These are phyloP conservation scores for Mycena albidolilacea DNA, from an alignment of 768 basidiomycete genomes.

Conservation along the genomic window DNA sequence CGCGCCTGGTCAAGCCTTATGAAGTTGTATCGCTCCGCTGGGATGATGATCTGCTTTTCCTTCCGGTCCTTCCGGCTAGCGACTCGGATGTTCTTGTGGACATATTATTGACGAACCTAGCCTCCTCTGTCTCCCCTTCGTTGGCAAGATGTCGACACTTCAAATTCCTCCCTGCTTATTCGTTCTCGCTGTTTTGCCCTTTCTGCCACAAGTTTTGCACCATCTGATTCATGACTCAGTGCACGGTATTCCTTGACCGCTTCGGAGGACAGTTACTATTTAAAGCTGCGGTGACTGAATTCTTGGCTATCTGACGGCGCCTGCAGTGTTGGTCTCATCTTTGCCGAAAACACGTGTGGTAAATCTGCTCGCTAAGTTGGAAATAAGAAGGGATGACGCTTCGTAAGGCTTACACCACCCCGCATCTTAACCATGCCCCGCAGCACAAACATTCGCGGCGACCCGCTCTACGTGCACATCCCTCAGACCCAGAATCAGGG, in stretches of 20 bases:
- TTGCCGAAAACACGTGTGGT: background rate
- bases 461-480: constrained; percentile 4
- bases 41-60: too few species aligned
- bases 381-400: background rate
- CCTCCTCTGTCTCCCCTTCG: too few species aligned
- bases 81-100: too few species aligned
- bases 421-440: background rate
- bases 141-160: background rate
- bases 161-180: background rate
- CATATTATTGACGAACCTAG: too few species aligned
- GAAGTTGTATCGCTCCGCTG: too few species aligned
- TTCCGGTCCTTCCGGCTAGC: too few species aligned
- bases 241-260: background rate
- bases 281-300: too few species aligned
- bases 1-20: too few species aligned
- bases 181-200: background rate
- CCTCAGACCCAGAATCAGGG: background rate
- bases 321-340: background rate
- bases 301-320: too few species aligned
- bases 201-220: background rate
- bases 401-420: background rate
- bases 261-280: too few species aligned
- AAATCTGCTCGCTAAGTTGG: too few species aligned
- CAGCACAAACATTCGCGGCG: background rate
- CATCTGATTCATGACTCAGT: background rate